Conservation (phyloP, 495 filamentous ascomycete genomes). For the Diplogelasinospora grovesii region DNA sequence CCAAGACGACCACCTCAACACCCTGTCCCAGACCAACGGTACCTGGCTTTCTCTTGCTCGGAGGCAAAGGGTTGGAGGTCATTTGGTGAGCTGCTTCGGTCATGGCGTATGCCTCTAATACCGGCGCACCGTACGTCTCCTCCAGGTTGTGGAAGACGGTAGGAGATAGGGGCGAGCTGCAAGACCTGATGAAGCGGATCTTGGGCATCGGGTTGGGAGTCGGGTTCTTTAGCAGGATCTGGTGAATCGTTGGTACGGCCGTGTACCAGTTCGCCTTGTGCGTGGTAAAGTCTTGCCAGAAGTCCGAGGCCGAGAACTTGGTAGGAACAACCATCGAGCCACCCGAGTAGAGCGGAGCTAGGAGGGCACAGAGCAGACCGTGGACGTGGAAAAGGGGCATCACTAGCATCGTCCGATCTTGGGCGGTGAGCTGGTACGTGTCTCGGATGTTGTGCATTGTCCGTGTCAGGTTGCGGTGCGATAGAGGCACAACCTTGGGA, state of each 20-base stretch:
- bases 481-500: constrained; percentile 76
- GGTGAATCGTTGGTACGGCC: constrained; percentile 82
- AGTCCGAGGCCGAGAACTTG: constrained; percentile 74
- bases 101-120: constrained; percentile 88
- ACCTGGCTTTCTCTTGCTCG: constrained; percentile 64
- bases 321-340: constrained; percentile 67
- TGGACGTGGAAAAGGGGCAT: constrained; percentile 92
- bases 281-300: constrained; percentile 67
- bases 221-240: constrained; percentile 69
- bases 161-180: constrained; percentile 73
- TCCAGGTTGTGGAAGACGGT: constrained; percentile 71
- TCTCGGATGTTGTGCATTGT: constrained; percentile 60
- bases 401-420: constrained; percentile 75
- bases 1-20: constrained; percentile 71
- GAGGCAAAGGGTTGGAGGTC: constrained; percentile 78
- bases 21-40: constrained; percentile 75
- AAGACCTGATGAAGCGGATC: constrained; percentile 83
- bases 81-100: constrained; percentile 87
- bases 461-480: constrained; percentile 67
- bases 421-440: constrained; percentile 61
- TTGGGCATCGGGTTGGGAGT: constrained; percentile 55
- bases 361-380: constrained; percentile 70
- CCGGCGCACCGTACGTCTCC: constrained; percentile 62
- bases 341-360: constrained; percentile 64
- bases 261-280: constrained; percentile 83